Percentiles rank a stretch among this genome's conserved stretches.
phyloP scores from a whole-genome alignment of 176 grass and related monocot genomes.

The Elaeis guineensis region DNA sequence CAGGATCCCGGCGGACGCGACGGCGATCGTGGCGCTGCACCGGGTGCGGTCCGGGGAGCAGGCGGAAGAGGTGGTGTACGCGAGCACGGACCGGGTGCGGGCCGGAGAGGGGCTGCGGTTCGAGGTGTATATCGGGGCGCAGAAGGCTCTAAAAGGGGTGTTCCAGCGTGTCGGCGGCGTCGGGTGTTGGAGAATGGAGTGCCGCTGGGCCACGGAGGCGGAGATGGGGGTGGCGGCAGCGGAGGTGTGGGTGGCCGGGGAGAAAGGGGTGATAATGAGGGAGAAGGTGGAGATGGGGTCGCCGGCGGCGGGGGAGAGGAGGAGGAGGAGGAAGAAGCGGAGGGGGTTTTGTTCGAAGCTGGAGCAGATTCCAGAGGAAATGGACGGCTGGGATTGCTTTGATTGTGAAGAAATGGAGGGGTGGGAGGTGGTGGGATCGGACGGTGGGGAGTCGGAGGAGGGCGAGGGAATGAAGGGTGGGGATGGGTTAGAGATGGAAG shows the following conservation, averaged over 20 bases:
- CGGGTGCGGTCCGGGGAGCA: conserved; percentile 3
- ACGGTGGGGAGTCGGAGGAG: neutral
- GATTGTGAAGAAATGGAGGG: conserved; percentile 25
- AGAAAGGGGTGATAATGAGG: conserved; percentile 33
- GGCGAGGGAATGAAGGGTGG: neutral
- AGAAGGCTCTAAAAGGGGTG: conserved; percentile 14
- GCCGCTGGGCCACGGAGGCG: conserved; percentile 7
- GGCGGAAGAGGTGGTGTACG: conserved; percentile 26
- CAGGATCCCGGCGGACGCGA: conserved; percentile 21
- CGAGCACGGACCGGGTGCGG: conserved; percentile 34
- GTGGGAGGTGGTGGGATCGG: conserved; percentile 10
- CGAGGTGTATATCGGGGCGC: conserved; percentile 35
- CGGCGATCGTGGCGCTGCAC: conserved; percentile 23
- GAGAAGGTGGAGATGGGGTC: conserved; percentile 21
- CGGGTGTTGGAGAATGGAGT: conserved; percentile 12
- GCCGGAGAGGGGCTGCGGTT: conserved; percentile 44
- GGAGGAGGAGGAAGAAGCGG: neutral
- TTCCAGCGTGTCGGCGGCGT: conserved; percentile 9
- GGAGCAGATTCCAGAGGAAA: conserved; percentile 49
- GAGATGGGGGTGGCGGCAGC: neutral
- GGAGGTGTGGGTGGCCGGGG: neutral
- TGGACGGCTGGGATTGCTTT: conserved; percentile 19
- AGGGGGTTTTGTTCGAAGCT: conserved; percentile 25
- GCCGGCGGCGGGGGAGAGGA: conserved; percentile 15
- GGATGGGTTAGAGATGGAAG: conserved; percentile 27